Percentiles rank a stretch among this genome's conserved stretches.
These are phyloP conservation scores for Salvia miltiorrhiza DNA, from an alignment of 257 asterid genomes.

Conservation along the genomic window DNA sequence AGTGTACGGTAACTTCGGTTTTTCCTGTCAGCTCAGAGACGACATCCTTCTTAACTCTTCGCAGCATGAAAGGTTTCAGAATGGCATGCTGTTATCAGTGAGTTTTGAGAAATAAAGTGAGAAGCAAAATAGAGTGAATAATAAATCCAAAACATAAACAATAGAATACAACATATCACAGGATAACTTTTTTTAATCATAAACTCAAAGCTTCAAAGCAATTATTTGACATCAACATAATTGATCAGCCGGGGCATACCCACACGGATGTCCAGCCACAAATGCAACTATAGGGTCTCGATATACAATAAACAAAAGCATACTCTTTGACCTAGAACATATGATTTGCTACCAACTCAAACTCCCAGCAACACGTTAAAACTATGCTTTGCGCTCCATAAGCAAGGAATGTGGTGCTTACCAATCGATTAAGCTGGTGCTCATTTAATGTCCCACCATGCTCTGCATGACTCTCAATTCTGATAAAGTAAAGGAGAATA, in stretches of 20 bases:
- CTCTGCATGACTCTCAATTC: slow-evolving; percentile 99
- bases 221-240: not conserved
- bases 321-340: not conserved
- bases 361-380: not conserved
- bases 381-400: not conserved
- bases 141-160: not conserved
- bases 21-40: slow-evolving; percentile 89
- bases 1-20: slow-evolving; percentile 85
- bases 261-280: not conserved
- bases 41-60: slow-evolving; percentile 97
- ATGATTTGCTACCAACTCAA: not conserved
- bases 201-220: not conserved
- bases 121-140: slow-evolving; percentile 16
- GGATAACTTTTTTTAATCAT: not conserved
- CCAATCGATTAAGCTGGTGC: slow-evolving; percentile 98
- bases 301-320: not conserved
- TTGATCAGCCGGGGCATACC: not conserved
- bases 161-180: not conserved
- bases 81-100: slow-evolving; percentile 81
- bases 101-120: slow-evolving; percentile 2
- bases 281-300: not conserved
- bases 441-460: slow-evolving; percentile 98
- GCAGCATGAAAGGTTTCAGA: slow-evolving; percentile 95
- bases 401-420: slow-evolving; percentile 37
- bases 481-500: slow-evolving; percentile 34